These are phyloP conservation scores for Penicillium digitatum DNA, from an alignment of 2,329 filamentous ascomycete species.

Conservation along the genomic window DNA sequence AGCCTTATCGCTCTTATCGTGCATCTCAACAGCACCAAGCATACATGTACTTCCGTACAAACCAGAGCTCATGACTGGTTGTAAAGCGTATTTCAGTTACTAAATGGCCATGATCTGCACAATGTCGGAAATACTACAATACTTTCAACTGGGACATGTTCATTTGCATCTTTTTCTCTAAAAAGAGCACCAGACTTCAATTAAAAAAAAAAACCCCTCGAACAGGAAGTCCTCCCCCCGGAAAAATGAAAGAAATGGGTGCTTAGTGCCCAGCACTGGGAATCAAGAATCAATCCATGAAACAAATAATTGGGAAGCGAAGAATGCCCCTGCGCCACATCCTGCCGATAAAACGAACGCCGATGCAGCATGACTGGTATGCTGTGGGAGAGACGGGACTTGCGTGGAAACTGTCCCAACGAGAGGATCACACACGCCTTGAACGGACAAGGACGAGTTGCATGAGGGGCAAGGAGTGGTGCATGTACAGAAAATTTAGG, in stretches of 20 bases:
- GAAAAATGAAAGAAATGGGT: constrained; percentile 4
- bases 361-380: constrained; percentile 8
- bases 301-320: neutral
- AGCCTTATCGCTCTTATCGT: constrained; percentile 6
- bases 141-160: neutral
- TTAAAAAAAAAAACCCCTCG: neutral
- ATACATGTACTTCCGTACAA: neutral
- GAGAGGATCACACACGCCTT: constrained; percentile 20
- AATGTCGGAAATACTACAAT: neutral
- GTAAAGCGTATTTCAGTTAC: constrained; percentile 11
- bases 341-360: constrained; percentile 18
- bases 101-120: constrained; percentile 14
- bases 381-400: neutral
- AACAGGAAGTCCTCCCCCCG: neutral
- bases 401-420: neutral
- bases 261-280: constrained; percentile 3
- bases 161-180: neutral
- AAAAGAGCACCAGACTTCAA: neutral
- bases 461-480: neutral
- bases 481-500: constrained; percentile 15
- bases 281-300: constrained; percentile 3
- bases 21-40: neutral
- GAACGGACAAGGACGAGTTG: constrained; percentile 14
- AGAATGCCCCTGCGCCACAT: constrained; percentile 6
- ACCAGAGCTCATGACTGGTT: constrained; percentile 3